phyloP scores from a whole-genome alignment of 805 yeast genomes.

The Saccharomycopsis capsularis region DNA sequence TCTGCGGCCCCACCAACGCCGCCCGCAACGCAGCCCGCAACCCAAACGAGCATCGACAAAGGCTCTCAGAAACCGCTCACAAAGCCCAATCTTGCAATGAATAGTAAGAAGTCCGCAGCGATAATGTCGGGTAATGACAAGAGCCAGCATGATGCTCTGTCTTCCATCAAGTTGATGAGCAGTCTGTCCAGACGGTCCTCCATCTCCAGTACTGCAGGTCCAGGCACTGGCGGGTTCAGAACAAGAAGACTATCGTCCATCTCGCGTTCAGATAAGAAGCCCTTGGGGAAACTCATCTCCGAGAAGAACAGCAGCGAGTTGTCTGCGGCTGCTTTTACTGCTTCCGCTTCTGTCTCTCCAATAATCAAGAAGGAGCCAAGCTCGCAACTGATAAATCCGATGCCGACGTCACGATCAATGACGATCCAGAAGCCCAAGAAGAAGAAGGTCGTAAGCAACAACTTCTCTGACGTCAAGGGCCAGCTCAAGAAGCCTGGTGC shows the following conservation, averaged over 20 bases:
- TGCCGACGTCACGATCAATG: no score
- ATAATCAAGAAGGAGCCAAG: background rate
- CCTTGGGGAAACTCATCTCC: background rate
- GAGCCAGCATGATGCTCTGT: background rate
- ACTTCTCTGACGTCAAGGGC: background rate
- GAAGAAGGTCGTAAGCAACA: background rate
- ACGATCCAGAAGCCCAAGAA: background rate
- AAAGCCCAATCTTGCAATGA: background rate
- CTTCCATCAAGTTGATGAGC: background rate
- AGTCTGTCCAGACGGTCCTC: background rate
- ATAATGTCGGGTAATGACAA: no score
- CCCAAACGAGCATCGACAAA: background rate
- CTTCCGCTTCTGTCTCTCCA: background rate
- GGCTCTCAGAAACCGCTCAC: background rate
- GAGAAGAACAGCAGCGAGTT: background rate
- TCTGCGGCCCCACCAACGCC: background rate
- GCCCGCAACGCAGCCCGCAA: background rate
- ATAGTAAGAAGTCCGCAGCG: no score
- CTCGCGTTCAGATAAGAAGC: background rate
- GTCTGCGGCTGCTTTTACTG: background rate
- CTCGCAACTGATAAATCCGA: no score
- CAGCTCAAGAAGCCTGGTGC: background rate
- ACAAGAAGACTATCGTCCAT: constrained; percentile 7
- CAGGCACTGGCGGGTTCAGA: background rate
- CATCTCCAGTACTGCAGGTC: background rate